Percentiles rank a stretch among this genome's conserved stretches.
Conservation (phyloP, 352 stramenopile genomes). For the Phytopythium sindhum region DNA sequence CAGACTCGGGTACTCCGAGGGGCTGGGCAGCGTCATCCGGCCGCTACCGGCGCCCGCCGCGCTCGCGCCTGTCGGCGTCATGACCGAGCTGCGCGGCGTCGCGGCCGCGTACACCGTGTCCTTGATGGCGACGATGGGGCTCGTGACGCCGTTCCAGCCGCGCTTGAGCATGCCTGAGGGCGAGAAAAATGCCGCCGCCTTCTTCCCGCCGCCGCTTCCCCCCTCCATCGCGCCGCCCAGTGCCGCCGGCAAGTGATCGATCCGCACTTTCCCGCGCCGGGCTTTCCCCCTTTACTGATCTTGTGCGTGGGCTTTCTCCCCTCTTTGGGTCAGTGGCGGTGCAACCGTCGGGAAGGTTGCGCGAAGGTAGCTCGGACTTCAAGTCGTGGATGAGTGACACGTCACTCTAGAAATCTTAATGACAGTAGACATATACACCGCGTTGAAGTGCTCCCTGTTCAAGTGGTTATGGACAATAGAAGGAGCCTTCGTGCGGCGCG, state of each 20-base stretch:
- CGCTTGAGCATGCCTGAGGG: constrained; percentile 58
- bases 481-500: constrained; percentile 15
- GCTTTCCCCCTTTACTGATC: not conserved
- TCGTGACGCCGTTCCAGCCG: constrained; percentile 63
- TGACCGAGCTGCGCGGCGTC: constrained; percentile 36
- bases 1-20: constrained; percentile 67
- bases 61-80: constrained; percentile 10
- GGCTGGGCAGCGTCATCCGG: constrained; percentile 38
- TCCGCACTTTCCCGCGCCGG: constrained; percentile 7
- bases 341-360: constrained; percentile 9
- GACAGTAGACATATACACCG: not conserved
- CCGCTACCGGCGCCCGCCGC: constrained; percentile 24
- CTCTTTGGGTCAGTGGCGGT: constrained; percentile 2
- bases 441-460: constrained; percentile 1
- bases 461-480: constrained; percentile 19
- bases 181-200: constrained; percentile 42
- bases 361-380: constrained; percentile 15
- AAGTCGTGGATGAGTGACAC: not conserved
- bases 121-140: constrained; percentile 58
- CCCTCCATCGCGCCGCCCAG: constrained; percentile 11
- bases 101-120: constrained; percentile 48
- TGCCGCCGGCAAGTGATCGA: constrained; percentile 17
- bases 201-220: constrained; percentile 26
- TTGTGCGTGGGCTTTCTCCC: not conserved
- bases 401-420: constrained; percentile 1